Evolutionary conservation across 2,329 filamentous ascomycete genomes (phyloP).

Genomic region (Sarocladium oryzae): DNA sequence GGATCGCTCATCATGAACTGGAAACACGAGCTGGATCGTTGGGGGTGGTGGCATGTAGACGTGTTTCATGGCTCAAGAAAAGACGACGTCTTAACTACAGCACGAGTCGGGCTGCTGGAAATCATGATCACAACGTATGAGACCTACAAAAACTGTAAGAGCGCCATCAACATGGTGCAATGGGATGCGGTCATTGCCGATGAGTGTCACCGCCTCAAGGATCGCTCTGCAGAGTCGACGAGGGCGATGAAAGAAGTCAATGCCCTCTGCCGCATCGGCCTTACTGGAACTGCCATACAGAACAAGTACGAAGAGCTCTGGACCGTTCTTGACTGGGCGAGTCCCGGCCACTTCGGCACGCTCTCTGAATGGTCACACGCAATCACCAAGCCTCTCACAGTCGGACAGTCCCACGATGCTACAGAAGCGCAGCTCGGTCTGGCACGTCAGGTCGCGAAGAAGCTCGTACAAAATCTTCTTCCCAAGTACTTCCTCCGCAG

Average conservation of each 20-base stretch:
- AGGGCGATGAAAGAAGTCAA: conserved; percentile 87
- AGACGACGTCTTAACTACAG: conserved; percentile 65
- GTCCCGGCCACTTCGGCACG: conserved; percentile 64
- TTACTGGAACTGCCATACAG: conserved; percentile 94
- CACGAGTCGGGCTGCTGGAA: conserved; percentile 70
- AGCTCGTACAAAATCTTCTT: conserved; percentile 79
- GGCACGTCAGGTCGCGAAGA: conserved; percentile 74
- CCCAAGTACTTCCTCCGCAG: conserved; percentile 86
- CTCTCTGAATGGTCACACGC: conserved; percentile 69
- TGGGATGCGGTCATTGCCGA: conserved; percentile 96
- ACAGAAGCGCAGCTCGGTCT: conserved; percentile 74
- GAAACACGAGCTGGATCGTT: conserved; percentile 76
- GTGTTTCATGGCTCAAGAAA: conserved; percentile 66
- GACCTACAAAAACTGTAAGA: conserved; percentile 75
- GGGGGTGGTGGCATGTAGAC: conserved; percentile 95
- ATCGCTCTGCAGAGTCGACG: conserved; percentile 67
- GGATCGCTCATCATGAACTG: conserved; percentile 87
- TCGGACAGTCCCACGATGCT: conserved; percentile 90
- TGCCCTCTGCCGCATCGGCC: conserved; percentile 81
- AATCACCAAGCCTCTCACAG: conserved; percentile 72
- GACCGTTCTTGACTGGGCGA: conserved; percentile 94
- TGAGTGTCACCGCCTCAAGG: conserved; percentile 88
- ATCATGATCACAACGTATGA: conserved; percentile 92
- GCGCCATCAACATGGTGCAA: conserved; percentile 69
- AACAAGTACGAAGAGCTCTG: conserved; percentile 97